Conservation (phyloP, 2,329 filamentous ascomycete species). For the Arthroderma sp. region DNA sequence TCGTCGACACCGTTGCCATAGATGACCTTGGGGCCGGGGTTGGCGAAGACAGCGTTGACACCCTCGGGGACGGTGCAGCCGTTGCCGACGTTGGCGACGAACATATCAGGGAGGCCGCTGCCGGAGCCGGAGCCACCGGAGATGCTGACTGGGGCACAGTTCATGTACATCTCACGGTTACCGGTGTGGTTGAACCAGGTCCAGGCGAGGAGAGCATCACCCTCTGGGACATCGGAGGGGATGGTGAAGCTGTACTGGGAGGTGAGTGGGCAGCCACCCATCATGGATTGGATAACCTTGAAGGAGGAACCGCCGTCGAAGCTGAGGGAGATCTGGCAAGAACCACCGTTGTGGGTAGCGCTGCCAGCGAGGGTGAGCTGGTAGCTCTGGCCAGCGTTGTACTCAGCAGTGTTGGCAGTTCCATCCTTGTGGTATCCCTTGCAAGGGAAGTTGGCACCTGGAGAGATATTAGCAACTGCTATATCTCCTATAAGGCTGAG, state of each 20-base stretch:
- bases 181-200: slow-evolving; percentile 58
- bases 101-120: slow-evolving; percentile 6
- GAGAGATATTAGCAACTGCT: not conserved
- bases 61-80: slow-evolving; percentile 5
- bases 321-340: slow-evolving; percentile 62
- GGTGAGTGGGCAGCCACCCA: slow-evolving; percentile 42
- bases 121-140: slow-evolving; percentile 12
- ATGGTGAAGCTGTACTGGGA: slow-evolving; percentile 52
- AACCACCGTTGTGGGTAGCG: slow-evolving; percentile 55
- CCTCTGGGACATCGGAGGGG: slow-evolving; percentile 47
- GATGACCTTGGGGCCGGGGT: slow-evolving; percentile 4
- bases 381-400: slow-evolving; percentile 48
- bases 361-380: slow-evolving; percentile 51
- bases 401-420: slow-evolving; percentile 46
- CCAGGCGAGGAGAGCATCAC: slow-evolving; percentile 58
- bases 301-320: slow-evolving; percentile 59
- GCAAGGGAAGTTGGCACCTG: slow-evolving; percentile 59
- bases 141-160: slow-evolving; percentile 61
- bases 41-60: slow-evolving; percentile 4
- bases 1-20: not conserved
- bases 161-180: slow-evolving; percentile 52
- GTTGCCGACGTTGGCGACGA: slow-evolving; percentile 7
- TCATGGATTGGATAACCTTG: slow-evolving; percentile 52
- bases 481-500: not conserved
- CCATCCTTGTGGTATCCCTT: slow-evolving; percentile 49